Base-by-base conservation (phyloP, 148 eudicot species). In the Silene latifolia region DNA sequence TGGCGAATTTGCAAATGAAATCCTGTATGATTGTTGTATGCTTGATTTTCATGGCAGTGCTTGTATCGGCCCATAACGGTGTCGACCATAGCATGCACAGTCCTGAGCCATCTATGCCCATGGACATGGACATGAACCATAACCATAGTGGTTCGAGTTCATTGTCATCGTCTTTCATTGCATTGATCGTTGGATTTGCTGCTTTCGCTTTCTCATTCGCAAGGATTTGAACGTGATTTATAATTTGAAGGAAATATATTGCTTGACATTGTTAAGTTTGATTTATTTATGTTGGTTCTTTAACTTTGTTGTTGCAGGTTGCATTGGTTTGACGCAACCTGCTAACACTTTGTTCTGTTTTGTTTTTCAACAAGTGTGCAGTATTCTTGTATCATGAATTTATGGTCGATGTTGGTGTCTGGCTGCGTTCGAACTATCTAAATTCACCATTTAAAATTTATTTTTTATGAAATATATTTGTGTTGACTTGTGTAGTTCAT, bases 61-160 rank as follows among this genome's bases (percentile, higher is more conserved):
- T 46, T 15, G 79, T 59, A 12, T 76, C 72, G 3, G 79, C 79
- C 46, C 79, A 76, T n/a, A 29, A 68, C 0, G 79, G 79, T 8
- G 54, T 51, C 1, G 20, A 65, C 13, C 72, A 75, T 11, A 59
- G 57, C 51, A 21, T 13, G 0, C 69, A 35, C 4, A n/a, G 51
- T 25, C 71, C 63, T 11, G 68, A 56, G 53, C 74, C 78, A 18
- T 14, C 74, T 4, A 42, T 70, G 5, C 12, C 17, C 1, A 35
- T 0, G 60, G 44, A 15, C 35, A 32, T 32, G 35, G 35, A 13
- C 54, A 48, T 27, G 29, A 27, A 27, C 9, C 17, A 51, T 12
- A 39, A 63, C 56, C 17, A 29, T 7, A 56, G 61, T 8, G 76
- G 24, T n/a, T 58, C 73, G 19, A 59, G n/a, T 66, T 60, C 69